Percentiles rank a stretch among this genome's conserved stretches.
These are phyloP conservation scores for Phylloporus sp. DNA, from an alignment of 1,284 basidiomycete genomes.

Conservation along the genomic window DNA sequence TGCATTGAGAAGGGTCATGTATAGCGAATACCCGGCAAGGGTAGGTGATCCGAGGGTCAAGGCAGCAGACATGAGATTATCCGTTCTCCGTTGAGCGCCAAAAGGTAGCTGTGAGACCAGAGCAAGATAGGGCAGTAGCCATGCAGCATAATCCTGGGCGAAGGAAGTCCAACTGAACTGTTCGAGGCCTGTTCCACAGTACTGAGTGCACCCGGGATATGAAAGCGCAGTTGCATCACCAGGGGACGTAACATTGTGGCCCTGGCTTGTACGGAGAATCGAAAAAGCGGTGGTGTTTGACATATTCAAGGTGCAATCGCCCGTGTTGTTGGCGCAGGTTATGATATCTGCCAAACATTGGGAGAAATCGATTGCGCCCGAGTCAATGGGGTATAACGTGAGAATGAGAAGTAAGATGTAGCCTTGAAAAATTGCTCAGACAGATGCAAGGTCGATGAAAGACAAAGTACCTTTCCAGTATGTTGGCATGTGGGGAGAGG, in stretches of 20 bases:
- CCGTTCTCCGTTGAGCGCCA: slow-evolving; percentile 36
- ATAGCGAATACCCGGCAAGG: slow-evolving; percentile 43
- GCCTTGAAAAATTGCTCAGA: too few species aligned
- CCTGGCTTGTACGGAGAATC: slow-evolving; percentile 23
- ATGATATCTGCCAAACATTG: slow-evolving; percentile 19
- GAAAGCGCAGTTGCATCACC: slow-evolving; percentile 20
- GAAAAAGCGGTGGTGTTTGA: slow-evolving; percentile 22
- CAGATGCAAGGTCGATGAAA: too few species aligned
- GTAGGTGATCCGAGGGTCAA: slow-evolving; percentile 44
- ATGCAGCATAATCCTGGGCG: slow-evolving; percentile 49
- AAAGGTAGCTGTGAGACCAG: slow-evolving; percentile 53
- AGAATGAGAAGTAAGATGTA: not conserved
- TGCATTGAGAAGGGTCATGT: slow-evolving; percentile 41
- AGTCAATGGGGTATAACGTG: not conserved
- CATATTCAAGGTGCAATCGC: slow-evolving; percentile 14
- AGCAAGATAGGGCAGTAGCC: slow-evolving; percentile 55
- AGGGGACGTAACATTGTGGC: not conserved
- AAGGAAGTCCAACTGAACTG: slow-evolving; percentile 48
- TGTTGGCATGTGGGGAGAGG: too few species aligned
- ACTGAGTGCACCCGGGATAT: slow-evolving; percentile 38
- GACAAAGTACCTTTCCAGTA: too few species aligned
- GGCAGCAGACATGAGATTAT: slow-evolving; percentile 41
- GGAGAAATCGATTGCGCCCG: slow-evolving; percentile 12
- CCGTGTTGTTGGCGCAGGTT: slow-evolving; percentile 20
- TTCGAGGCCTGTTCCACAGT: slow-evolving; percentile 42